Evolutionary conservation across 805 yeast species (phyloP).

Genomic region (Starmera caribaea): DNA sequence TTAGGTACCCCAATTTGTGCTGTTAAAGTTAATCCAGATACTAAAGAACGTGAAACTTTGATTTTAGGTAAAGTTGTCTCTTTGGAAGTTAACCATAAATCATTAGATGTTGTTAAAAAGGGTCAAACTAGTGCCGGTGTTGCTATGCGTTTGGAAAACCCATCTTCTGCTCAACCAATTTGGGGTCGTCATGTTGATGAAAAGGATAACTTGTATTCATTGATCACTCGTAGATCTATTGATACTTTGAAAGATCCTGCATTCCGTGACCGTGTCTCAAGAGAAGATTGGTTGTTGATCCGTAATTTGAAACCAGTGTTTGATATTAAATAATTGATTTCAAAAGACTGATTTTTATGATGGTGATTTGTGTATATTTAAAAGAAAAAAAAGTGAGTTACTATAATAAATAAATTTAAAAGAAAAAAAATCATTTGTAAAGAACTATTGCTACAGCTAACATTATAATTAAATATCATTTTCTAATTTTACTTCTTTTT

Average conservation of each 20-base stretch:
- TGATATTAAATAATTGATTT: constrained; percentile 55
- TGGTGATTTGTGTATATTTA: background rate
- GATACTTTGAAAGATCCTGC: constrained; percentile 98
- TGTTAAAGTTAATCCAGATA: constrained; percentile 79
- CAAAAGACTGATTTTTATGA: background rate
- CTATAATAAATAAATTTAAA: too few species aligned
- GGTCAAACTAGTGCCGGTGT: constrained; percentile 98
- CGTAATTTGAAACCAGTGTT: constrained; percentile 82
- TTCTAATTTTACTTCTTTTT: too few species aligned
- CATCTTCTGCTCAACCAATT: constrained; percentile 86
- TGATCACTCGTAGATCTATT: constrained; percentile 80
- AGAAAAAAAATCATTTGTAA: too few species aligned
- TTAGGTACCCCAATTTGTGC: constrained; percentile 95
- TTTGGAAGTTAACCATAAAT: constrained; percentile 92
- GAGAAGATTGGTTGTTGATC: constrained; percentile 93
- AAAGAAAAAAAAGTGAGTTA: too few species aligned
- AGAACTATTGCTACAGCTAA: too few species aligned
- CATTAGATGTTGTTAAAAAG: constrained; percentile 72
- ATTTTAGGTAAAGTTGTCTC: constrained; percentile 80
- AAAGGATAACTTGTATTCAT: constrained; percentile 81
- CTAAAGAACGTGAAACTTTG: constrained; percentile 62
- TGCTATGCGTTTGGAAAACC: constrained; percentile 93
- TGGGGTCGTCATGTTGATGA: constrained; percentile 99
- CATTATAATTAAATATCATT: too few species aligned
- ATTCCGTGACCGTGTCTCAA: constrained; percentile 85